Evolutionary conservation across 176 grass and related monocot species (phyloP).

Genomic region (Musa troglodytarum): DNA sequence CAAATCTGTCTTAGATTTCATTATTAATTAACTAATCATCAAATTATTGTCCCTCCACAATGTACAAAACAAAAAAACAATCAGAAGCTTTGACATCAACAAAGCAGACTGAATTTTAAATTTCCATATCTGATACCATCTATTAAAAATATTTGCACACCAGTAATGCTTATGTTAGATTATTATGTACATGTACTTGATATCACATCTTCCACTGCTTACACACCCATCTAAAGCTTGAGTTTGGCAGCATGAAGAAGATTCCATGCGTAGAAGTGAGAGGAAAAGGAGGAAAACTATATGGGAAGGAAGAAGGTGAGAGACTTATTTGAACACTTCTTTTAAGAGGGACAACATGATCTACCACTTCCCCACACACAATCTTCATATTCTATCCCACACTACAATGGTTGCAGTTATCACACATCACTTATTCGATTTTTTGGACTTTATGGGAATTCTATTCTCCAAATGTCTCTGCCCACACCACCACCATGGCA

Average conservation of each 20-base stretch:
- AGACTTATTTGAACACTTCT: background rate
- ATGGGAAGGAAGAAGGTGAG: background rate
- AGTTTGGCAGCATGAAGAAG: too few species aligned
- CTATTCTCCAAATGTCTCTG: background rate
- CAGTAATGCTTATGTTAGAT: background rate
- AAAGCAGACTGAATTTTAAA: background rate
- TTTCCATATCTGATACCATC: background rate
- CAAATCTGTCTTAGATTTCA: background rate
- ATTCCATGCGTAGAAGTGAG: too few species aligned
- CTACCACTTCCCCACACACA: background rate
- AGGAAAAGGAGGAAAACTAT: too few species aligned
- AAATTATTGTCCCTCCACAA: background rate
- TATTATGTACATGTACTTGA: background rate
- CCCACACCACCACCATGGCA: background rate
- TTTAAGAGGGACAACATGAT: background rate
- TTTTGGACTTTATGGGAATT: background rate
- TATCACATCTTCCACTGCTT: too few species aligned
- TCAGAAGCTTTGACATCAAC: background rate
- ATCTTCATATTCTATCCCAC: constrained; percentile 1
- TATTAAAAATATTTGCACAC: too few species aligned
- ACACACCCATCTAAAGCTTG: too few species aligned
- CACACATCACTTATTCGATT: background rate
- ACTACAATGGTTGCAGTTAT: background rate
- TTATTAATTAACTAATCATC: too few species aligned
- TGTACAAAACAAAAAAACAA: background rate